Evolutionary conservation across 495 filamentous ascomycete genomes (phyloP).

Genomic region (Jackrogersella multiformis): DNA sequence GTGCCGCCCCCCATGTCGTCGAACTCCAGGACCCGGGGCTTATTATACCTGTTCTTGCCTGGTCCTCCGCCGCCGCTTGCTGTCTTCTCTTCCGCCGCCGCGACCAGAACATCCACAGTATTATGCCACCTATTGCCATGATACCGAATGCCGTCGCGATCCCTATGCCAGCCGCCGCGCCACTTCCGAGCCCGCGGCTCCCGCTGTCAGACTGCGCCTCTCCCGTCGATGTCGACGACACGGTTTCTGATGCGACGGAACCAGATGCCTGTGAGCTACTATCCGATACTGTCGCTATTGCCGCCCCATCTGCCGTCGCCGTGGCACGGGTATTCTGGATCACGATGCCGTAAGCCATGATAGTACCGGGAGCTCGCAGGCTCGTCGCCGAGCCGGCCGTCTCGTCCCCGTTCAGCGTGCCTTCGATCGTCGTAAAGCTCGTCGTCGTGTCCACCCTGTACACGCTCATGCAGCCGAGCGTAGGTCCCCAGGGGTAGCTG

Average conservation of each 20-base stretch:
- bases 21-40: constrained; percentile 2
- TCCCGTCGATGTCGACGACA: constrained; percentile 1
- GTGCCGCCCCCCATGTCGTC: constrained; percentile 9
- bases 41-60: neutral
- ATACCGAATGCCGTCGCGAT: constrained; percentile 17
- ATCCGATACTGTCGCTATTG: constrained; percentile 2
- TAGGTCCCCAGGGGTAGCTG: constrained; percentile 29
- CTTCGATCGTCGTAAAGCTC: constrained; percentile 31
- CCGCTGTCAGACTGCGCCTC: neutral
- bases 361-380: constrained; percentile 21
- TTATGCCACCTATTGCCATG: constrained; percentile 6
- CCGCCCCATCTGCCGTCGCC: neutral
- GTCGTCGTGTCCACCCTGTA: constrained; percentile 23
- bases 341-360: constrained; percentile 34
- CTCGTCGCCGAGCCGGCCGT: constrained; percentile 11
- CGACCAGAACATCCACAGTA: constrained; percentile 27
- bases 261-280: neutral
- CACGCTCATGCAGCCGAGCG: constrained; percentile 26
- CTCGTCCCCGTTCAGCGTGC: constrained; percentile 21
- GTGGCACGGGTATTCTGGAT: constrained; percentile 9
- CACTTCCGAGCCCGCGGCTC: constrained; percentile 11
- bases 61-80: neutral
- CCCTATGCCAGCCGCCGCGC: constrained; percentile 23
- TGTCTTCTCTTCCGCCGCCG: constrained; percentile 17
- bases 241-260: constrained; percentile 19